These are phyloP conservation scores for Thamnidium elegans DNA, from an alignment of 192 early-diverging fungal species.

Conservation along the genomic window DNA sequence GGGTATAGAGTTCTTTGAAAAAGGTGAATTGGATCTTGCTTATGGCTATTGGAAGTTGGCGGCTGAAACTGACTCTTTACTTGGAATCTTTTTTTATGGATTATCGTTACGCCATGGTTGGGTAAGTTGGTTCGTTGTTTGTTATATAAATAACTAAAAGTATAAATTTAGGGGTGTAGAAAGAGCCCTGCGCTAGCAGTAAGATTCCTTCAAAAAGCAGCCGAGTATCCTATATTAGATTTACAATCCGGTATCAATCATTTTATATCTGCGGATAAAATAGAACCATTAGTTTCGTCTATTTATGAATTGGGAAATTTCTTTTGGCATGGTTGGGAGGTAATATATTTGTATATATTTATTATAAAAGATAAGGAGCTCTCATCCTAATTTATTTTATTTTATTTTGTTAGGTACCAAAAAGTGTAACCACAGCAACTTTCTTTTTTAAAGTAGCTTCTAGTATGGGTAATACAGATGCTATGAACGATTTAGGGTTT, in stretches of 20 bases:
- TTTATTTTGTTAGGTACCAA: conserved; percentile 38
- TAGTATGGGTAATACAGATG: conserved; percentile 75
- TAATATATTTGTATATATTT: conserved; percentile 10
- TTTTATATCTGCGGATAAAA: conserved; percentile 48
- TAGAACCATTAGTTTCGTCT: conserved; percentile 61
- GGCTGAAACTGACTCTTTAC: conserved; percentile 60
- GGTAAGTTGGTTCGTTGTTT: conserved; percentile 31
- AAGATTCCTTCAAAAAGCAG: conserved; percentile 68
- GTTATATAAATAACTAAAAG: background rate
- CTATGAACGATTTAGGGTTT: conserved; percentile 68
- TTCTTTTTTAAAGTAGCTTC: conserved; percentile 83
- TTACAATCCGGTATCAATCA: conserved; percentile 50
- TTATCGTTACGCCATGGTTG: conserved; percentile 75
- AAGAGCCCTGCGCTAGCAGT: conserved; percentile 64
- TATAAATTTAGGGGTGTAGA: conserved; percentile 52
- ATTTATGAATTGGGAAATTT: conserved; percentile 78
- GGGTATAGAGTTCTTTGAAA: conserved; percentile 66
- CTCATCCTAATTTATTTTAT: background rate
- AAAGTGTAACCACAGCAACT: conserved; percentile 67
- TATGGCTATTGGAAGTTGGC: conserved; percentile 67
- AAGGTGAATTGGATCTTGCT: conserved; percentile 66
- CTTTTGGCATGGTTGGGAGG: conserved; percentile 81
- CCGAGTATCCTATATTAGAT: conserved; percentile 64
- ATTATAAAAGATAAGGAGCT: background rate
- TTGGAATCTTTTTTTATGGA: conserved; percentile 72